Percentiles rank a stretch among this genome's conserved stretches.
These are phyloP conservation scores for Aspergillus kassunensis DNA, from an alignment of 495 filamentous ascomycete genomes.

Conservation along the genomic window DNA sequence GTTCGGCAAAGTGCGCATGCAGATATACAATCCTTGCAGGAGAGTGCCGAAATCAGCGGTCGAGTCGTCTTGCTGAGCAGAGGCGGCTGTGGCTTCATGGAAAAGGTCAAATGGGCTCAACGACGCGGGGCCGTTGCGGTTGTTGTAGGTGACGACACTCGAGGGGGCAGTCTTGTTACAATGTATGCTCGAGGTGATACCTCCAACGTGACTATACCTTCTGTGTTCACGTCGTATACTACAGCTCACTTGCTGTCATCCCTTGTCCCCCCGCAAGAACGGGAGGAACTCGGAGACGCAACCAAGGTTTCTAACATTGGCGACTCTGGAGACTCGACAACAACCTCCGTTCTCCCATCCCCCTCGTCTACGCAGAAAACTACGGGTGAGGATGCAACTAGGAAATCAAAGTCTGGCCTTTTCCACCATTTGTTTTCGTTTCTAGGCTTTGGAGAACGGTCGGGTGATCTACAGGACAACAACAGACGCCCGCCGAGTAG, in stretches of 20 bases:
- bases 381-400: constrained; percentile 12
- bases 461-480: constrained; percentile 38
- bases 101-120: constrained; percentile 97
- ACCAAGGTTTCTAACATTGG: constrained; percentile 21
- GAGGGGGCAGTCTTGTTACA: constrained; percentile 79
- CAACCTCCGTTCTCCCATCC: constrained; percentile 17
- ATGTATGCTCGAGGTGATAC: constrained; percentile 97
- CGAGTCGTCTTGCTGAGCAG: constrained; percentile 87
- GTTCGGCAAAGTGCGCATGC: constrained; percentile 60
- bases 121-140: constrained; percentile 81
- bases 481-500: constrained; percentile 74
- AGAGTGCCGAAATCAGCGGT: constrained; percentile 88
- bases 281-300: constrained; percentile 51
- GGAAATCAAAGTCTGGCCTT: constrained; percentile 44
- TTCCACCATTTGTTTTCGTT: constrained; percentile 52
- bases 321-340: constrained; percentile 22
- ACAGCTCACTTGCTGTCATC: constrained; percentile 92
- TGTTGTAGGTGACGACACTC: constrained; percentile 90
- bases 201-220: constrained; percentile 88
- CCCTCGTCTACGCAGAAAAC: constrained; percentile 27
- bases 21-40: constrained; percentile 92
- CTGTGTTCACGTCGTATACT: constrained; percentile 90
- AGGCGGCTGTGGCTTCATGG: constrained; percentile 92
- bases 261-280: constrained; percentile 68
- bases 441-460: constrained; percentile 45